Conservation (phyloP, 768 basidiomycete genomes). For the Naganishia kalamii region DNA sequence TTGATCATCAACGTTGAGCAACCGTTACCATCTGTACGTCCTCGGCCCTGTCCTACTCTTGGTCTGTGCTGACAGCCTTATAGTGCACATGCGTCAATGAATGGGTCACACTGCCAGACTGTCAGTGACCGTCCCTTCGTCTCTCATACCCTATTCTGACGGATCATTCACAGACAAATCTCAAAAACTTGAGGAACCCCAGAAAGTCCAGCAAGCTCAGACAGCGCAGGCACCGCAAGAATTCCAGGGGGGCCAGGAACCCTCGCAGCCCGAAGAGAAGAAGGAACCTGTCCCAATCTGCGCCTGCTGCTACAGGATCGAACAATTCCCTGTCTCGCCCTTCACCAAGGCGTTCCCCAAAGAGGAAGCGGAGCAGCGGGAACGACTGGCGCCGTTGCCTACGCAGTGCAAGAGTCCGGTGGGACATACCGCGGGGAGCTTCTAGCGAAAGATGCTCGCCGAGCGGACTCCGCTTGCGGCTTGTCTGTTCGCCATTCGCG, state of each 20-base stretch:
- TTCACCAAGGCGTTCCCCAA: not conserved
- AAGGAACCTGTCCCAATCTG: too few relatives aligned
- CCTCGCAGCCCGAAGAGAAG: too few relatives aligned
- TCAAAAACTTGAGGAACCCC: not conserved
- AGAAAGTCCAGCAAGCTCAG: not conserved
- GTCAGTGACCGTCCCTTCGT: not conserved
- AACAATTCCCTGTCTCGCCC: not conserved
- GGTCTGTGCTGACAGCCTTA: not conserved
- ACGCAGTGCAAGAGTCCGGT: not conserved
- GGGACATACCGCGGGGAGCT: not conserved
- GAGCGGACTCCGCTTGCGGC: too few relatives aligned
- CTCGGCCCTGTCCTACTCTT: not conserved
- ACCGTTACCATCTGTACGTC: not conserved
- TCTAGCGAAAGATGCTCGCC: too few relatives aligned
- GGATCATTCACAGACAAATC: too few relatives aligned
- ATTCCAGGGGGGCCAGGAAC: too few relatives aligned
- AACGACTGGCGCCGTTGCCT: not conserved
- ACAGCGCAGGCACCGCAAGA: not conserved
- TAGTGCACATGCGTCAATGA: constrained; percentile 7
- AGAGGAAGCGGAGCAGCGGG: not conserved
- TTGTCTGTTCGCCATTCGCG: too few relatives aligned
- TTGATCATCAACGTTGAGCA: not conserved
- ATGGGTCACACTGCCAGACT: constrained; percentile 6
- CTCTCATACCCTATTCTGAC: too few relatives aligned
- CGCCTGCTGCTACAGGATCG: not conserved